These are phyloP conservation scores for Cladosporium sp. DNA, from an alignment of 2,329 filamentous ascomycete genomes.

Conservation along the genomic window DNA sequence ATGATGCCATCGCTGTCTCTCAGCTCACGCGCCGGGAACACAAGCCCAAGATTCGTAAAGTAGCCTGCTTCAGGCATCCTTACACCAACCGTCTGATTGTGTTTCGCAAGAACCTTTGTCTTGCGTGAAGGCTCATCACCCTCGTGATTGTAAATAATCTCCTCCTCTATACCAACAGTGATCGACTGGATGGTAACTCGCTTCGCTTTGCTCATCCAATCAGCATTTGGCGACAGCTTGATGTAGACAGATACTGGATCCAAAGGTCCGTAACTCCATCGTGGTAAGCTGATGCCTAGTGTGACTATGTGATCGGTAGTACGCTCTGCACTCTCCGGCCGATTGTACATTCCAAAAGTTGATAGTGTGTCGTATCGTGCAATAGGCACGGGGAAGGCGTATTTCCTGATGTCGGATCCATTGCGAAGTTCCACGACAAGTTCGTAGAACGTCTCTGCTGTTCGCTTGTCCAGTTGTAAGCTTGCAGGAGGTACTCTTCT, in stretches of 20 bases:
- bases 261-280: slow-evolving; percentile 94
- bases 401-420: slow-evolving; percentile 77
- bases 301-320: slow-evolving; percentile 90
- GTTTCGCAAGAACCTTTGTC: slow-evolving; percentile 81
- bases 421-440: slow-evolving; percentile 92
- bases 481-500: slow-evolving; percentile 89
- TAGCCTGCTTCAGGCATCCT: slow-evolving; percentile 90
- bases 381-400: slow-evolving; percentile 86
- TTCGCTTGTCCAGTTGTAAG: slow-evolving; percentile 84
- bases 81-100: slow-evolving; percentile 76
- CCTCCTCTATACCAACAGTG: slow-evolving; percentile 90
- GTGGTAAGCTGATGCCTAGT: slow-evolving; percentile 84
- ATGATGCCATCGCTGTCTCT: slow-evolving; percentile 86
- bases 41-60: slow-evolving; percentile 85
- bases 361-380: slow-evolving; percentile 94
- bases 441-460: slow-evolving; percentile 97
- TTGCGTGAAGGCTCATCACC: slow-evolving; percentile 93
- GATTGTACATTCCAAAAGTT: slow-evolving; percentile 99
- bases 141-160: slow-evolving; percentile 98
- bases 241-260: slow-evolving; percentile 97
- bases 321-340: slow-evolving; percentile 82
- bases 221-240: slow-evolving; percentile 86
- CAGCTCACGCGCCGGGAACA: slow-evolving; percentile 87
- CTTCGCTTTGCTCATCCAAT: slow-evolving; percentile 87
- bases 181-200: slow-evolving; percentile 94